These are phyloP conservation scores for Coix lacrymajobi DNA, from an alignment of 176 grass and related monocot species.

Conservation along the genomic window DNA sequence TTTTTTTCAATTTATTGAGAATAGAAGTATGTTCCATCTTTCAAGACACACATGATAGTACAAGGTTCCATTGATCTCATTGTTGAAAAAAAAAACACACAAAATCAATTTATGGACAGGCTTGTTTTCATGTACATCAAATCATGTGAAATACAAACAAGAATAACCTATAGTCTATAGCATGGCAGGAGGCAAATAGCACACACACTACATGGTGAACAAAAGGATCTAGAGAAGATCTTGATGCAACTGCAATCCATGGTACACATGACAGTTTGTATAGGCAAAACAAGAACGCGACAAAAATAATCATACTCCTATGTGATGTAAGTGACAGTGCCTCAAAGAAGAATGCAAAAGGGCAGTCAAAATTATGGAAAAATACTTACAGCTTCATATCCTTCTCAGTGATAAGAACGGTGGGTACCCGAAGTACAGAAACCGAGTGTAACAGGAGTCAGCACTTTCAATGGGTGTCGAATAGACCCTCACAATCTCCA, in stretches of 20 bases:
- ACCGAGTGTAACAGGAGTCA: fast-evolving
- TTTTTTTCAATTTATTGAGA: background rate
- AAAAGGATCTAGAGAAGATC: background rate
- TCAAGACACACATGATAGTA: background rate
- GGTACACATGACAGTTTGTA: background rate
- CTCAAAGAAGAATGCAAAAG: background rate
- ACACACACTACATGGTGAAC: background rate
- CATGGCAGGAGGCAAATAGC: background rate
- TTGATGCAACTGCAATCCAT: too few species aligned
- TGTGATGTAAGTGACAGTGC: too few species aligned
- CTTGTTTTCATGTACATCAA: background rate
- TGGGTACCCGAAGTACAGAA: background rate
- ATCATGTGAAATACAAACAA: background rate
- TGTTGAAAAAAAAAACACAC: background rate
- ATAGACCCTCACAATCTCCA: background rate
- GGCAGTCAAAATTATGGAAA: background rate
- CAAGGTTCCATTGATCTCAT: background rate
- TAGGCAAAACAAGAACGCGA: too few species aligned
- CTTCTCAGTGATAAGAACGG: background rate
- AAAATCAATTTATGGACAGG: background rate
- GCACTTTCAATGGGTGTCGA: background rate
- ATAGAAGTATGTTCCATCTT: background rate
- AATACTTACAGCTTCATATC: background rate
- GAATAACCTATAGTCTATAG: background rate
- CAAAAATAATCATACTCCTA: too few species aligned